phyloP scores from a whole-genome alignment of 768 basidiomycete genomes.

The Hericium alpestre region DNA sequence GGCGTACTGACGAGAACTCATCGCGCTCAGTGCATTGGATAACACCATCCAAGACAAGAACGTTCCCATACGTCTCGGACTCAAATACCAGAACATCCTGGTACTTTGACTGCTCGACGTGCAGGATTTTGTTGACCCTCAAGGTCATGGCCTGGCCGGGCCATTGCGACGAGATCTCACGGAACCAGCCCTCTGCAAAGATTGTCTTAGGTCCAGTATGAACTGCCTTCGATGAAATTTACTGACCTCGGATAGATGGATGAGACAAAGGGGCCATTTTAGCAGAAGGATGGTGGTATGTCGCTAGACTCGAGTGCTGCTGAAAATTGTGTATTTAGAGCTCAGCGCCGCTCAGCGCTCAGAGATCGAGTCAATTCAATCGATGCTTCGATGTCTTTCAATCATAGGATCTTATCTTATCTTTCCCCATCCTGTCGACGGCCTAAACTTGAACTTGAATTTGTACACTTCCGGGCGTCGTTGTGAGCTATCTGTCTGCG shows the following conservation, averaged over 20 bases:
- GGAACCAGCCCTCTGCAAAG: conserved; percentile 81
- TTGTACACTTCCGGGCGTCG: too few species aligned
- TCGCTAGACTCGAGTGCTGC: too few species aligned
- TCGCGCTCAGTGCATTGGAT: conserved; percentile 97
- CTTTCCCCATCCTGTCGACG: background rate
- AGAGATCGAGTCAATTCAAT: too few species aligned
- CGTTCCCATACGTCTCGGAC: conserved; percentile 94
- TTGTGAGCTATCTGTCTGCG: too few species aligned
- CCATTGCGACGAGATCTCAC: conserved; percentile 92
- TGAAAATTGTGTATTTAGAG: too few species aligned
- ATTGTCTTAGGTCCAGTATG: background rate
- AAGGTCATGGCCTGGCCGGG: conserved; percentile 96
- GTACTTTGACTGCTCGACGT: conserved; percentile 85
- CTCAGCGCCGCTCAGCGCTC: too few species aligned
- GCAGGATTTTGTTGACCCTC: conserved; percentile 90
- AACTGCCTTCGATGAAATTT: background rate
- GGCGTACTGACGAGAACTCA: conserved; percentile 82
- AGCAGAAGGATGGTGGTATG: background rate
- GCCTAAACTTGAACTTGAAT: background rate
- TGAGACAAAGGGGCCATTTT: conserved; percentile 28
- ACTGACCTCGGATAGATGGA: conserved; percentile 24
- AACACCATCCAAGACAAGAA: conserved; percentile 88
- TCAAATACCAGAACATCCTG: conserved; percentile 98
- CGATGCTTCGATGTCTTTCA: background rate
- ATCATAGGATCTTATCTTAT: background rate